Evolutionary conservation across 2,329 filamentous ascomycete species (phyloP), one percentile per base, ranked within the genome.

Genomic region (Blastomyces emzantsi): DNA sequence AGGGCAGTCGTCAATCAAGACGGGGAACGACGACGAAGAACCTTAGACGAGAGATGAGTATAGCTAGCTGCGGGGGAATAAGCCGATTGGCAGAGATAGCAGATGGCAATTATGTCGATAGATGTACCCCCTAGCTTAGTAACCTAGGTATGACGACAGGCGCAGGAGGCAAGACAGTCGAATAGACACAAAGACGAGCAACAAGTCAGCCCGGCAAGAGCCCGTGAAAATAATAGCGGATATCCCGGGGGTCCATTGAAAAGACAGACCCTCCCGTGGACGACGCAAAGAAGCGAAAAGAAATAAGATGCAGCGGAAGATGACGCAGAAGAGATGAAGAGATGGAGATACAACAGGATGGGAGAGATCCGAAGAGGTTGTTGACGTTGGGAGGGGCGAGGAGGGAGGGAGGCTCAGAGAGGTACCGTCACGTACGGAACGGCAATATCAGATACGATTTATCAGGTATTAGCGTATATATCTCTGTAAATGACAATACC

Each of bases 131-230:
- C 45, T 8, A n/a, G 8, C 45, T 22, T 51, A 28, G 47, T 51
- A 25, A 55, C 22, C 15, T 51, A 33, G 28, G 9, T 39, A 41
- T 17, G 55, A 57, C 11, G 36, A 58, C 6, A n/a, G n/a, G n/a
- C 22, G 22, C 6, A 22, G 47, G 15, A 17, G 41, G 41, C 15
- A 59, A 41, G 28, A 28, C 28, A 33, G 1, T 39, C 9, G 36
- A 39, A 11, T 9, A 11, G 36, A 22, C 8, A 25, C 9, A 49
- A 49, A 8, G 49, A 47, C 43, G 28, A 76, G 76, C 77, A 75
- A 69, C 68, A 69, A 69, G 22, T 15, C 66, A 65, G 60, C 63
- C 65, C 65, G 66, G 64, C 56, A 67, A 63, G 59, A 65, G 36
- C 36, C 49, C 52, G 64, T 64, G 64, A 65, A 65, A 63, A 67